These are phyloP conservation scores for Sporisorium graminicola DNA, from an alignment of 1,284 basidiomycete species.

Conservation along the genomic window DNA sequence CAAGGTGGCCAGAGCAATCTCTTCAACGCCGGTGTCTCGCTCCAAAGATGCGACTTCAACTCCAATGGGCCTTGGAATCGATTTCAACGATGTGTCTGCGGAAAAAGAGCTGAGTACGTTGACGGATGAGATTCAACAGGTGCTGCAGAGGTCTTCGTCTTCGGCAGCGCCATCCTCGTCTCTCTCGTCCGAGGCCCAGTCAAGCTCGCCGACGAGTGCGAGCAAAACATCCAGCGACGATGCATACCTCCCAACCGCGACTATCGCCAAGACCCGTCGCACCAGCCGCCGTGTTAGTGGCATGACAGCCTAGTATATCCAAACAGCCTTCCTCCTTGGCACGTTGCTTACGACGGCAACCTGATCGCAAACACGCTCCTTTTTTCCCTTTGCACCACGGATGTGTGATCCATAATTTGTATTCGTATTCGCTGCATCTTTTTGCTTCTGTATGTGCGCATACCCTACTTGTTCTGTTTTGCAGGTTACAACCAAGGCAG, in stretches of 20 bases:
- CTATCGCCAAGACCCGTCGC: conserved; percentile 20
- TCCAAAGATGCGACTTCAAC: conserved; percentile 9
- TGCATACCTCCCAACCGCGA: not conserved
- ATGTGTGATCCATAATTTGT: not conserved
- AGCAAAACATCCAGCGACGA: conserved; percentile 21
- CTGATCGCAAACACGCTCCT: conserved; percentile 10
- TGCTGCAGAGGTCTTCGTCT: conserved; percentile 19
- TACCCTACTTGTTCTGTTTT: too few species aligned
- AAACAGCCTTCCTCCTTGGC: not conserved
- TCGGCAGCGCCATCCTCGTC: conserved; percentile 14
- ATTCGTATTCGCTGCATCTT: not conserved
- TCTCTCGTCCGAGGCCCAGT: conserved; percentile 14
- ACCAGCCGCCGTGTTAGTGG: conserved; percentile 36
- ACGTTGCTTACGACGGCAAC: not conserved
- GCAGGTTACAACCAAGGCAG: too few species aligned
- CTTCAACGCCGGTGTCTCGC: conserved; percentile 5
- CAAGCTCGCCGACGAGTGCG: conserved; percentile 21
- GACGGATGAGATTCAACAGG: conserved; percentile 21
- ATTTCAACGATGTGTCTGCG: conserved; percentile 16
- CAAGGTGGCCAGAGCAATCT: conserved; percentile 31
- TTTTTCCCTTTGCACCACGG: not conserved
- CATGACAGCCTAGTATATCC: conserved; percentile 15
- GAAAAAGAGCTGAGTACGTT: conserved; percentile 20
- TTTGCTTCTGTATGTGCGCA: too few species aligned
- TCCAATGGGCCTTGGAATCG: conserved; percentile 38